Evolutionary conservation across 2,329 filamentous ascomycete genomes (phyloP).

Genomic region (Geosmithia morbida): DNA sequence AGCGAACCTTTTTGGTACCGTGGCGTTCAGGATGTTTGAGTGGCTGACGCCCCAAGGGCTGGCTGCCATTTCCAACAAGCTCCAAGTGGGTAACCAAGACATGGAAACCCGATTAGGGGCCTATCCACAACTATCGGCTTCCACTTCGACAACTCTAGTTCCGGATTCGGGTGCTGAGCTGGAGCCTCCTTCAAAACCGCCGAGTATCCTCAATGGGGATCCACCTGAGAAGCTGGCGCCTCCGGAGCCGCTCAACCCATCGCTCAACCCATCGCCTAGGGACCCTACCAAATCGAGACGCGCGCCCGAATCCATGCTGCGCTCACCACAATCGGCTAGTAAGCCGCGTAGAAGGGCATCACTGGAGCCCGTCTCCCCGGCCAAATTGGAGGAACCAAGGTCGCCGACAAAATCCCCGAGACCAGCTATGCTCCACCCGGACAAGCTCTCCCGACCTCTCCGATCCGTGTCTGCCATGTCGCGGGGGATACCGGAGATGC

Average conservation of each 20-base stretch:
- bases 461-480: constrained; percentile 12
- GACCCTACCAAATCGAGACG: constrained; percentile 2
- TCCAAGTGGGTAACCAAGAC: constrained; percentile 3
- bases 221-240: constrained; percentile 2
- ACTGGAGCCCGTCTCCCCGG: constrained; percentile 14
- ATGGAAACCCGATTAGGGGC: not conserved
- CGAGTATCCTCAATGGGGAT: constrained; percentile 1
- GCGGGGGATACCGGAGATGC: constrained; percentile 18
- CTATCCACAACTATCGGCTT: not conserved
- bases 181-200: not conserved
- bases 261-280: constrained; percentile 1
- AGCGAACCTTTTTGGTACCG: constrained; percentile 49
- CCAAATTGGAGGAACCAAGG: constrained; percentile 14
- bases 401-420: constrained; percentile 14
- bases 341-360: constrained; percentile 15
- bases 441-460: constrained; percentile 18
- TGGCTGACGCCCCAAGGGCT: constrained; percentile 51
- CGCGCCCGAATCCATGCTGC: constrained; percentile 1
- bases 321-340: constrained; percentile 5
- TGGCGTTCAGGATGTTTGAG: constrained; percentile 55
- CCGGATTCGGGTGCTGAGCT: not conserved
- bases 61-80: constrained; percentile 28
- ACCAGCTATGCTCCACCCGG: constrained; percentile 13
- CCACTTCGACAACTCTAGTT: not conserved
- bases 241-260: constrained; percentile 1